Evolutionary conservation across 148 eudicot species (phyloP), one percentile per base, ranked within the genome.

Genomic region (Camellia lanceoleosa): DNA sequence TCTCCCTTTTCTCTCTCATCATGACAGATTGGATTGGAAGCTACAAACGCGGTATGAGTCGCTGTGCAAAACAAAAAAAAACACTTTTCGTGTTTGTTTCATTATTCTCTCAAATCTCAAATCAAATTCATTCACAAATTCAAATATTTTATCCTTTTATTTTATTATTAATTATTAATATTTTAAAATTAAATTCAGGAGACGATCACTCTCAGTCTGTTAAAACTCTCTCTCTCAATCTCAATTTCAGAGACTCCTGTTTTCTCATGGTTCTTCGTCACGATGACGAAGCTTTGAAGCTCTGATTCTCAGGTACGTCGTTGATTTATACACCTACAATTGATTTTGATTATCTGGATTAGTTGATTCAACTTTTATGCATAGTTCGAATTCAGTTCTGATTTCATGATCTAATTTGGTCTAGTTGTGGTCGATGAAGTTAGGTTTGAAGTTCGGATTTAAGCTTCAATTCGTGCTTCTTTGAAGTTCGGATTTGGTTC

Each of bases 61-160:
- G 77, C 73, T 54, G 60, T 58, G 80, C 76, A 87, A 87, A 89
- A 89, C 91, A 87, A 89, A 87, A 67, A 30, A 1, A 30, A 30
- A 1, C 38, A 30, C 38, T 30, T 30, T 30, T 30, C 38, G 38
- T 30, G 38, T 30, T 30, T 30, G 38, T 30, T 30, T 30, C 38
- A 30, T 30, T 30, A 30, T 30, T 30, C 38, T 30, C 38, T 30
- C 38, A 30, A 30, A 30, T 30, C 38, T 30, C 38, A 30, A 30
- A 30, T 30, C 38, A 30, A 30, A 30, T 30, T 30, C 38, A 30
- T 30, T 30, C 38, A 30, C 38, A 30, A 30, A 30, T 30, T 30
- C 38, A 30, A 30, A 30, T 30, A 30, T 30, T 30, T 30, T 30
- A 30, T 30, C 38, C 38, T 30, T 30, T 30, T 30, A 30, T 30